Base-by-base conservation (phyloP, 2,329 filamentous ascomycete genomes). In the Colletotrichum liaoningense region DNA sequence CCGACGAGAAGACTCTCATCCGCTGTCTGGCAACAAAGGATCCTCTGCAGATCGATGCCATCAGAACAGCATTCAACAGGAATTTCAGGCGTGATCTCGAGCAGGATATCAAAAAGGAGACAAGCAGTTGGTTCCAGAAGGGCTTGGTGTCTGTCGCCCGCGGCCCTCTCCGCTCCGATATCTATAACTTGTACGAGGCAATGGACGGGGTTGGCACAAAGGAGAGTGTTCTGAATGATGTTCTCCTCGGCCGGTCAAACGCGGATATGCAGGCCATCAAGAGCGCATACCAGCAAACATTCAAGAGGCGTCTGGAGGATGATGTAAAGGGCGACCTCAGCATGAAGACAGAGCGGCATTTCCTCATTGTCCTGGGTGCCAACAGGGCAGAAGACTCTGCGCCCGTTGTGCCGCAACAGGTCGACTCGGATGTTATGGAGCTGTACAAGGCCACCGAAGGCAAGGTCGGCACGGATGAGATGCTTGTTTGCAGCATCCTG, bases 221-320 rank as follows among this genome's bases (percentile, higher is more conserved):
- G 78, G 96, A 98, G 80, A 86, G 87, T 67, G 87, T 97, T 1
- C 87, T 99, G 63, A 97, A 98, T 80, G 96, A 98, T 77, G 89
- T 98, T 6, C 88, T 98, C 2, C 89, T 98, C 4, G 89, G 92
- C 9, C 90, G 96, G 46, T 93, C 92, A 46, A 98, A 98, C 79
- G 95, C 95, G 42, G 96, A 98, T 78, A 86, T 99, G 52, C 88
- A 90, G 67, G 94, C 94, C 52, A 98, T 99, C 86, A 97, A 97
- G 84, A 83, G 86, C 59, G 89, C 91, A 22, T 98, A 97, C 81
- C 88, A 92, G 57, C 88, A 88, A 19, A 90, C 88, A 1, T 95
- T 92, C 85, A 86, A 86, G 49, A 88, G 88, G 24, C 87, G 88
- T 19, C 88, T 98, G 1, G 93, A 95, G 78, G 84, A 86, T 14